phyloP scores from a whole-genome alignment of 1,284 basidiomycete species.

The Leucoagaricus sp. region DNA sequence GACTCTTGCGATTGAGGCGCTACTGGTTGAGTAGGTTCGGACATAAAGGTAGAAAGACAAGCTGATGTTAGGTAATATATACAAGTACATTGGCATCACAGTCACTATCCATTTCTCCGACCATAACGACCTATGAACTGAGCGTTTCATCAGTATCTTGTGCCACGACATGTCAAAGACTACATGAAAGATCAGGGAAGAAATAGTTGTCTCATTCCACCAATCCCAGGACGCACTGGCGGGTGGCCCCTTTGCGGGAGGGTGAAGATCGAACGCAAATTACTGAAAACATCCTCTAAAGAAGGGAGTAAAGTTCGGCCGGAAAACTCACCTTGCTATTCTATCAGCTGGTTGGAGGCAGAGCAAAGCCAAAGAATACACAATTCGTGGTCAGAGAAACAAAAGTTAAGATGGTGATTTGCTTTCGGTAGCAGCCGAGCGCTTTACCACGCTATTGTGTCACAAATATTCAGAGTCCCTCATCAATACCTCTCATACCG shows the following conservation, averaged over 20 bases:
- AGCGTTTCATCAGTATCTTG: neutral
- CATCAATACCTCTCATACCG: neutral
- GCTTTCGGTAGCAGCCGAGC: neutral
- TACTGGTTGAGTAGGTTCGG: neutral
- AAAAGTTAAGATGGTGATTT: too few relatives aligned
- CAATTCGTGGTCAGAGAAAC: too few relatives aligned
- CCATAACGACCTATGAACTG: neutral
- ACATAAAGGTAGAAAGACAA: slow-evolving; percentile 1
- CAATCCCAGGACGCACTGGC: slow-evolving; percentile 70
- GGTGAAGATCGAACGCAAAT: slow-evolving; percentile 81
- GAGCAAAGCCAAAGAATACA: slow-evolving; percentile 1
- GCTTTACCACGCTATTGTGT: slow-evolving; percentile 1
- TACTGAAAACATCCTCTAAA: slow-evolving; percentile 65
- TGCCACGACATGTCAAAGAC: neutral
- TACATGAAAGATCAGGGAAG: slow-evolving; percentile 38
- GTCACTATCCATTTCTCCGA: neutral
- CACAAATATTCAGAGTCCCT: neutral
- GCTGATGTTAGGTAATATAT: slow-evolving; percentile 11
- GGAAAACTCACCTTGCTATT: slow-evolving; percentile 10
- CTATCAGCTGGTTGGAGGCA: neutral
- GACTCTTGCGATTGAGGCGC: slow-evolving; percentile 5
- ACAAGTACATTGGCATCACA: slow-evolving; percentile 2
- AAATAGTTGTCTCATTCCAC: slow-evolving; percentile 67
- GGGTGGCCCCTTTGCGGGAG: slow-evolving; percentile 69
- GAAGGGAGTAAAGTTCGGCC: slow-evolving; percentile 10